Evolutionary conservation across 1,284 basidiomycete genomes (phyloP).

Genomic region (Sutorius eximius): DNA sequence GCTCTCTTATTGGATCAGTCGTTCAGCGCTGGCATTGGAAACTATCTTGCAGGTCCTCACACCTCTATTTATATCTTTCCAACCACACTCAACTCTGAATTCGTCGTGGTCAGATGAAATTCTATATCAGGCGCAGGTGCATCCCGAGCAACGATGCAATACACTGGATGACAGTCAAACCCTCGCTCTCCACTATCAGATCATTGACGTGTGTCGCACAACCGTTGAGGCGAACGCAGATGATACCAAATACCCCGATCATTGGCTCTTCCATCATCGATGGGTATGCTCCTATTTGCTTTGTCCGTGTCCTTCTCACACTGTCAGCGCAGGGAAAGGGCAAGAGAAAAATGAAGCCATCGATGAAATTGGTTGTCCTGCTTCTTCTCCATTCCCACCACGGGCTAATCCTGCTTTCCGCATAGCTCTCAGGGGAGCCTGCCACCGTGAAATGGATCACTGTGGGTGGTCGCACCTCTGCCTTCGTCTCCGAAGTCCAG

Average conservation of each 20-base stretch:
- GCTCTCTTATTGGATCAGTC: conserved; percentile 79
- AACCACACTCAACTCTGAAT: neutral
- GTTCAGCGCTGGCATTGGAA: conserved; percentile 81
- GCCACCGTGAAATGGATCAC: conserved; percentile 79
- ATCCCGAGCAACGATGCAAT: conserved; percentile 73
- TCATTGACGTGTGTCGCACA: conserved; percentile 56
- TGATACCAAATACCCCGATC: conserved; percentile 63
- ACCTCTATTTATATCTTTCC: neutral
- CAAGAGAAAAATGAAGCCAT: conserved; percentile 52
- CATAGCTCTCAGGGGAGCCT: conserved; percentile 64
- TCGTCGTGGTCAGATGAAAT: conserved; percentile 59
- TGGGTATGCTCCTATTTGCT: conserved; percentile 48
- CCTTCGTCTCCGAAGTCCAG: conserved; percentile 71
- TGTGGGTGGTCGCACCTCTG: conserved; percentile 80
- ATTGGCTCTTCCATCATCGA: conserved; percentile 73
- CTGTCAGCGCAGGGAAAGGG: conserved; percentile 62
- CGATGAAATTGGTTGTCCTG: conserved; percentile 51
- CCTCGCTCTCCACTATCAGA: conserved; percentile 55
- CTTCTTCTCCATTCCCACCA: conserved; percentile 2
- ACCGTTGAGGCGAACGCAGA: conserved; percentile 78
- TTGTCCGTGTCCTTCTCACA: conserved; percentile 10
- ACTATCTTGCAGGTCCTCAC: conserved; percentile 74
- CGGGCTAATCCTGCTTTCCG: conserved; percentile 3
- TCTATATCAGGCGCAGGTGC: conserved; percentile 74
- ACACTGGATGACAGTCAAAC: conserved; percentile 55